phyloP scores from a whole-genome alignment of 2,329 filamentous ascomycete genomes.

The Camillea tinctor region DNA sequence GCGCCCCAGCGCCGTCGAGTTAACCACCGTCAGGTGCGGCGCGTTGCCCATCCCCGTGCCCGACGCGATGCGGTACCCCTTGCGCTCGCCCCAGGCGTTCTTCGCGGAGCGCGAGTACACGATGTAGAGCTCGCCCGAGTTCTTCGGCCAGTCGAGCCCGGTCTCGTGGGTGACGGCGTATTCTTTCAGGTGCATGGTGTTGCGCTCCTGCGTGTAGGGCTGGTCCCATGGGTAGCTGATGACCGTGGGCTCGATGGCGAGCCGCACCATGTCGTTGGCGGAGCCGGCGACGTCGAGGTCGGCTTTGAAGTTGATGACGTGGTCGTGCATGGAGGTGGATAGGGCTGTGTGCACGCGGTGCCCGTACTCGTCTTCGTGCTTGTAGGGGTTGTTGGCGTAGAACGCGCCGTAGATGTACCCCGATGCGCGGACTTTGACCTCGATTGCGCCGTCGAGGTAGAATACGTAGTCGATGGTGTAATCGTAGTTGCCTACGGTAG shows the following conservation, averaged over 20 bases:
- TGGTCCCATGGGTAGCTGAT: conserved; percentile 12
- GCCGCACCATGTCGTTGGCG: conserved; percentile 29
- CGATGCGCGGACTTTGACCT: conserved; percentile 36
- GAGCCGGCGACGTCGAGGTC: conserved; percentile 35
- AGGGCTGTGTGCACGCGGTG: conserved; percentile 34
- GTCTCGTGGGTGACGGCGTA: conserved; percentile 25
- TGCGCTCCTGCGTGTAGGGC: conserved; percentile 20
- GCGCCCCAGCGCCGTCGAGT: conserved; percentile 1
- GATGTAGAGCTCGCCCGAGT: conserved; percentile 37
- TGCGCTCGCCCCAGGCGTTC: conserved; percentile 40
- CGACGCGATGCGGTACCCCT: conserved; percentile 38
- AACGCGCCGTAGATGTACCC: conserved; percentile 34
- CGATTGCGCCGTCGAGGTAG: conserved; percentile 40
- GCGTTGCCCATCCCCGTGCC: conserved; percentile 34
- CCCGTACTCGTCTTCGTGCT: conserved; percentile 32
- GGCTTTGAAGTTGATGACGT: conserved; percentile 37
- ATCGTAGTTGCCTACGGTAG: conserved; percentile 43
- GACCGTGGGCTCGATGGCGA: conserved; percentile 17
- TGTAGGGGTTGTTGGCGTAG: conserved; percentile 14
- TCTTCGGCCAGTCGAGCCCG: conserved; percentile 35
- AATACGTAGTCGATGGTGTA: conserved; percentile 41
- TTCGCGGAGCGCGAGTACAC: conserved; percentile 36
- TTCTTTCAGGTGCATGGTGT: conserved; percentile 37
- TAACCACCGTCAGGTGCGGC: conserved; percentile 13
- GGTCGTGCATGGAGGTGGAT: conserved; percentile 36